These are phyloP conservation scores for Amanita phalloides DNA, from an alignment of 768 basidiomycete species.

Conservation along the genomic window DNA sequence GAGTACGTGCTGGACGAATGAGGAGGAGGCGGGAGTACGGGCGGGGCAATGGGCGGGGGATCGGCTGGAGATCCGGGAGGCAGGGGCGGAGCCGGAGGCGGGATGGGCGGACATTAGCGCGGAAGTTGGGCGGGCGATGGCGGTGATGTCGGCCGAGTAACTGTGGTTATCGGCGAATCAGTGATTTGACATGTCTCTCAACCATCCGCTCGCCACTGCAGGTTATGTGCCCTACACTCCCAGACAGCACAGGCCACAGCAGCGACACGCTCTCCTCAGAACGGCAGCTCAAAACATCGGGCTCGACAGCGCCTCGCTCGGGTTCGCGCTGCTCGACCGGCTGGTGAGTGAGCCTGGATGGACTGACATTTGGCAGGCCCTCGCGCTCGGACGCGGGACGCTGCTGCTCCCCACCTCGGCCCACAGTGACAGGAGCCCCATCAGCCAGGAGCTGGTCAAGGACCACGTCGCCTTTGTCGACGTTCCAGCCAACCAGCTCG, in stretches of 20 bases:
- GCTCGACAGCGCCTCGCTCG: constrained; percentile 50
- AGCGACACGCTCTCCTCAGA: constrained; percentile 29
- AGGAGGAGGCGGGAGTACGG: neutral
- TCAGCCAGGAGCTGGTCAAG: constrained; percentile 67
- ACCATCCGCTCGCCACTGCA: no score
- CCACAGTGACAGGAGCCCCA: constrained; percentile 22
- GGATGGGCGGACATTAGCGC: constrained; percentile 3
- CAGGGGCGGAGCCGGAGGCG: neutral
- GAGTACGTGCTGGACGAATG: constrained; percentile 5
- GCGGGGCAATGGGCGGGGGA: constrained; percentile 6
- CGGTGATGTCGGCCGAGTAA: constrained; percentile 1
- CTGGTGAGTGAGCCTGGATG: constrained; percentile 50
- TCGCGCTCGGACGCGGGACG: constrained; percentile 70
- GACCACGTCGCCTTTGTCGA: constrained; percentile 76
- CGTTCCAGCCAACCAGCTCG: constrained; percentile 31
- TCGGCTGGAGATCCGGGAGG: neutral
- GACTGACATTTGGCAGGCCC: constrained; percentile 54
- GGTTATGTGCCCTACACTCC: no score
- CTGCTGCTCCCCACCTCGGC: constrained; percentile 69
- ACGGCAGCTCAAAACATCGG: constrained; percentile 61
- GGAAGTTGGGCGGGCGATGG: constrained; percentile 7
- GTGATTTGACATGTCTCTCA: neutral
- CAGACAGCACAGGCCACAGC: no score
- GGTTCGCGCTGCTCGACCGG: constrained; percentile 73
- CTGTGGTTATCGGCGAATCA: neutral